A percentile compares a stretch with the other conserved stretches of the same genome.
Conservation (phyloP, 805 yeast species). For the Ogataea wickerhamii region DNA sequence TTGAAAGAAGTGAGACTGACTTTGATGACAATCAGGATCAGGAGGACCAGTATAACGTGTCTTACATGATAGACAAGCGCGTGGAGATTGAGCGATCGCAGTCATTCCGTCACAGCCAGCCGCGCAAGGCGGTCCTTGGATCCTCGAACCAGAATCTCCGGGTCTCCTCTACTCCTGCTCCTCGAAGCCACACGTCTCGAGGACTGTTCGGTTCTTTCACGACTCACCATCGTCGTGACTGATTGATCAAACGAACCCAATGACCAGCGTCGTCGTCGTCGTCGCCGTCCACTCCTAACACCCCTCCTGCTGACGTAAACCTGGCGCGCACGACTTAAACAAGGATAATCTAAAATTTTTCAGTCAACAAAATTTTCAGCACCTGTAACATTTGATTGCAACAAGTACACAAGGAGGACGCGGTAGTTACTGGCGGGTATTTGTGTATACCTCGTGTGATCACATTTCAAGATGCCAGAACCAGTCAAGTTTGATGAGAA, state of each 20-base stretch:
- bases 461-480: slow-evolving; percentile 22
- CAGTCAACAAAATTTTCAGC: not conserved
- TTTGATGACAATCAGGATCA: slow-evolving; percentile 46
- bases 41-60: slow-evolving; percentile 33
- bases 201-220: slow-evolving; percentile 14
- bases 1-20: slow-evolving; percentile 51
- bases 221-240: slow-evolving; percentile 5
- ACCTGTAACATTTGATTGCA: too few relatives aligned
- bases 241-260: not conserved
- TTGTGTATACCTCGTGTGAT: too few relatives aligned
- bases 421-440: too few relatives aligned
- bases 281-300: too few relatives aligned
- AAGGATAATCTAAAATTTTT: not conserved
- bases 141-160: not conserved
- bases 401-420: too few relatives aligned
- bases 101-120: slow-evolving; percentile 27
- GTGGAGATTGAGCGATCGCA: slow-evolving; percentile 28
- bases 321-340: not conserved
- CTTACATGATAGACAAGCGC: slow-evolving; percentile 27
- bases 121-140: slow-evolving; percentile 15
- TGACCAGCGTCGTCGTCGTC: too few relatives aligned
- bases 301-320: not conserved
- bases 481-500: slow-evolving; percentile 27
- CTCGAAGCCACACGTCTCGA: slow-evolving; percentile 17
- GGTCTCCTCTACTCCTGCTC: slow-evolving; percentile 10